Percentiles rank a stretch among this genome's conserved stretches.
Evolutionary conservation across 208 protist genomes (phyloP).

Genomic region (Trichomonas gallinae): DNA sequence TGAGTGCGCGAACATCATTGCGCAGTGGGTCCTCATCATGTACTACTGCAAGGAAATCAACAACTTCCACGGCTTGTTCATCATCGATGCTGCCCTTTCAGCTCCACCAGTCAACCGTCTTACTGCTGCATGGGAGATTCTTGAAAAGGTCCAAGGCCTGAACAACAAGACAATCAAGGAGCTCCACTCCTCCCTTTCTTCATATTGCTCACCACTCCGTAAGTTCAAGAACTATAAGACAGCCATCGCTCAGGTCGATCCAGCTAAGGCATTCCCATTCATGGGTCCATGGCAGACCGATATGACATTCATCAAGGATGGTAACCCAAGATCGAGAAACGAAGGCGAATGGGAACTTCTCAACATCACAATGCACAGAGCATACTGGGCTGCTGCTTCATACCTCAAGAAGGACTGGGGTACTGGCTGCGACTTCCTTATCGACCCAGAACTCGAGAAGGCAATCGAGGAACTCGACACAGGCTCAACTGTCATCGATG

Average conservation of each 20-base stretch:
- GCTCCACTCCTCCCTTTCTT: neutral
- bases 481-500: neutral
- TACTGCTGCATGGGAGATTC: neutral
- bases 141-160: neutral
- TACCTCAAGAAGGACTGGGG: neutral
- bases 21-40: neutral
- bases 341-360: neutral
- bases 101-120: neutral
- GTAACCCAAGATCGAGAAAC: neutral
- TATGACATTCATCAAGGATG: constrained; percentile 13
- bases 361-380: neutral
- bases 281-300: neutral
- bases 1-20: neutral
- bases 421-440: neutral
- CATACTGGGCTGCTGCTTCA: neutral
- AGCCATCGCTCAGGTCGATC: neutral
- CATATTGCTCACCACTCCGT: neutral
- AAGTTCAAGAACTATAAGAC: neutral
- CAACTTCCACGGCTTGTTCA: neutral
- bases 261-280: neutral
- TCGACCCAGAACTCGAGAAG: neutral
- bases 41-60: neutral
- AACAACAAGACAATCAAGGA: neutral
- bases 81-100: neutral
- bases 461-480: neutral